These are phyloP conservation scores for Septoria linicola DNA, from an alignment of 2,329 filamentous ascomycete species.

Conservation along the genomic window DNA sequence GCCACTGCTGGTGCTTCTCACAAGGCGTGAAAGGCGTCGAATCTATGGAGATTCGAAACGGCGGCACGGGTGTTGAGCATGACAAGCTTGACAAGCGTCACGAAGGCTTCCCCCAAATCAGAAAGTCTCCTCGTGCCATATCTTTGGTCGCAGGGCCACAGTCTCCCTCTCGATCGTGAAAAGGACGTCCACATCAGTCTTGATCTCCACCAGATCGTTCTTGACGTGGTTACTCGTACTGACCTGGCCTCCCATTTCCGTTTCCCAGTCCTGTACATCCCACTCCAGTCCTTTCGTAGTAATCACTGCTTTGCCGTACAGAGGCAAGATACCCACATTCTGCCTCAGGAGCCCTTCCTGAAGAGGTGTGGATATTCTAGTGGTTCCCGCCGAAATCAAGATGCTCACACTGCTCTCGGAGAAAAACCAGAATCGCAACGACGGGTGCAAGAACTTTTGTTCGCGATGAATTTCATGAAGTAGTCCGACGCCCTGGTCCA, in stretches of 20 bases:
- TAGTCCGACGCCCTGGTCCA: slow-evolving; percentile 88
- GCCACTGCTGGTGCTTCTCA: no score
- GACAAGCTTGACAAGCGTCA: no score
- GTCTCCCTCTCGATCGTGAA: slow-evolving; percentile 47
- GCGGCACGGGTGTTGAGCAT: background rate
- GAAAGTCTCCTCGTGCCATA: slow-evolving; percentile 10
- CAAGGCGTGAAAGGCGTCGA: no score
- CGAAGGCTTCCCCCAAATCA: background rate
- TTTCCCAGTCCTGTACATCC: slow-evolving; percentile 83
- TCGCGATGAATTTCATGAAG: slow-evolving; percentile 75
- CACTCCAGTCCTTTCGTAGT: slow-evolving; percentile 80
- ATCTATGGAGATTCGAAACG: no score
- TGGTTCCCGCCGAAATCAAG: slow-evolving; percentile 67
- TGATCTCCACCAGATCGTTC: slow-evolving; percentile 41
- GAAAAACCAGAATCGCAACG: slow-evolving; percentile 67
- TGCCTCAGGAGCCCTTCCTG: slow-evolving; percentile 61
- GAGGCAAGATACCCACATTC: slow-evolving; percentile 81
- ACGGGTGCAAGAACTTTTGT: slow-evolving; percentile 43
- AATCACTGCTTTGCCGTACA: slow-evolving; percentile 76
- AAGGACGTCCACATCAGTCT: slow-evolving; percentile 45
- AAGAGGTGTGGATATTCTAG: slow-evolving; percentile 64
- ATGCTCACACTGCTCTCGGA: slow-evolving; percentile 81
- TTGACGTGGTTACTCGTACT: slow-evolving; percentile 53
- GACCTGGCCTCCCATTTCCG: slow-evolving; percentile 49
- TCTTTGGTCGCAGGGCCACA: slow-evolving; percentile 1